Base-by-base conservation (phyloP, 495 filamentous ascomycete species). In the Haplographium delicatum region DNA sequence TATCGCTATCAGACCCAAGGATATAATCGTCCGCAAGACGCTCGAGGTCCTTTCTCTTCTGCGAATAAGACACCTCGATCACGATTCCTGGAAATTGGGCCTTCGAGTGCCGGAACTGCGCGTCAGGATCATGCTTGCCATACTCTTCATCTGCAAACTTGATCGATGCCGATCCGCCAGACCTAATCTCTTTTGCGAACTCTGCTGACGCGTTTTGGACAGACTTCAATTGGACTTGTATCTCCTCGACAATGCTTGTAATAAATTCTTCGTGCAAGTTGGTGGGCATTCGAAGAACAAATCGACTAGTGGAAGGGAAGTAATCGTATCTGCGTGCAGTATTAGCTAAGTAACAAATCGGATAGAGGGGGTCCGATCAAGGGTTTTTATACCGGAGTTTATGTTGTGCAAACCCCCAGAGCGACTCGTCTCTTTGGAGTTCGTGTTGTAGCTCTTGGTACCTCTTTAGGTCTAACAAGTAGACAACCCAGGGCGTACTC, bases 61-160 rank as follows among this genome's bases (percentile, higher is more conserved):
- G 52, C 20, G 52, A 51, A 27, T 50, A 49, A 10, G 52, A 50
- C 2, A 55, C 25, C 33, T 55, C 52, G 9, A 55, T 33, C 11
- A 55, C 47, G 22, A 55, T 33, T 13, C 52, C 52, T 25, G 52
- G 52, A 42, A 44, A 55, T 22, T 28, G 23, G 3, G 49, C 49
- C 7, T 37, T 23, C 8, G 11, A 20, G 23, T 44, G 26, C 10
- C 22, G 26, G 16, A 44, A 52, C 23, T 30, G 30, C 5, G 47
- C 47, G 28, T 50, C 47, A 11, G 47, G 47, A 11, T 50, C 33
- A 22, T 48, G 45, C n/a, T 13, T 27, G 15, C 45, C 19, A 18
- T 35, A 45, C n/a, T 31, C 26, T 28, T 13, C 22, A 26, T 45
- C 42, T 26, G 10, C 22, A 45, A 31, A 45, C 23, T 13, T 31